Evolutionary conservation across 179 eudicot species (phyloP).

Genomic region (Beta lomatogona): DNA sequence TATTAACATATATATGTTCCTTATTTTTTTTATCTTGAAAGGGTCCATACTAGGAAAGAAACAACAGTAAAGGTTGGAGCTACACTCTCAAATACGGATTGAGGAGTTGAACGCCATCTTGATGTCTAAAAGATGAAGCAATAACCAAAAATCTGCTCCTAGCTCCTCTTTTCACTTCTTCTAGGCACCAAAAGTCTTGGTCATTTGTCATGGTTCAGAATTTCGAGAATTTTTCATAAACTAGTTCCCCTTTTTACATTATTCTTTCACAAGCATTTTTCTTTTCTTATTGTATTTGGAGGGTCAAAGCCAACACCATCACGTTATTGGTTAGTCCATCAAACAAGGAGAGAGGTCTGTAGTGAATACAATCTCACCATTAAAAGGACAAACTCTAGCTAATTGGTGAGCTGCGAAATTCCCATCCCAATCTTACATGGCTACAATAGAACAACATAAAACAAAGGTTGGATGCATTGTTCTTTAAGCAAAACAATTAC

Average conservation of each 20-base stretch:
- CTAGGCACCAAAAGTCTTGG: neutral
- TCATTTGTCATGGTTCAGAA: neutral
- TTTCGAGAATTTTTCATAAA: neutral
- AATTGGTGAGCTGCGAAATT: neutral
- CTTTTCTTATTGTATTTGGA: neutral
- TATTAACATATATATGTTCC: too few species aligned
- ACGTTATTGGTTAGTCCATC: neutral
- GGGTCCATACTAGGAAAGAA: neutral
- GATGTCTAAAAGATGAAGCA: neutral
- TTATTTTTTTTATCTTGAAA: neutral
- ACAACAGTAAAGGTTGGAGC: neutral
- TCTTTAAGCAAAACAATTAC: neutral
- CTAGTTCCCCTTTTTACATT: neutral
- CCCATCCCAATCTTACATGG: neutral
- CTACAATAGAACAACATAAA: neutral
- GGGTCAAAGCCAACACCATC: neutral
- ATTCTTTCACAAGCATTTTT: neutral
- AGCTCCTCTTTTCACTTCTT: neutral
- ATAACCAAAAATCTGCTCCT: neutral
- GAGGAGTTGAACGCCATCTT: neutral
- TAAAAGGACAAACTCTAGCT: neutral
- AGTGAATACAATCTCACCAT: neutral
- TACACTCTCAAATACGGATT: neutral
- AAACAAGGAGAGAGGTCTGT: neutral
- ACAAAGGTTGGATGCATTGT: neutral